These are phyloP conservation scores for Wickerhamomyces subpelliculosus DNA, from an alignment of 805 yeast species.

Conservation along the genomic window DNA sequence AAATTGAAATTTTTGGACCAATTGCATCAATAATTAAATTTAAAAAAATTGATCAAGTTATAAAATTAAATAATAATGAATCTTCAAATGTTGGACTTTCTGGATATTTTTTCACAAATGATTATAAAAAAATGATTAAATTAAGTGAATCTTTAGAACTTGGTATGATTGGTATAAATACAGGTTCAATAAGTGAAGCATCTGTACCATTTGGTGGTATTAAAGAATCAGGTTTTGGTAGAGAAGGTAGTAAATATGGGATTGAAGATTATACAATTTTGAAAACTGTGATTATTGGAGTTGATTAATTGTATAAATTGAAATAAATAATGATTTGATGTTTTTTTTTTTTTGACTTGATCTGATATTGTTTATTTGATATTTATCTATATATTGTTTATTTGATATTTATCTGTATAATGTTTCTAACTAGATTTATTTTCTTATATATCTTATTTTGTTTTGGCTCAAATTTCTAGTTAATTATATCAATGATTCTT, in stretches of 20 bases:
- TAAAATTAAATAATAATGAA: conserved; percentile 57
- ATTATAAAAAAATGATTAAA: conserved; percentile 46
- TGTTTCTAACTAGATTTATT: too few relatives aligned
- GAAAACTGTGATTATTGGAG: conserved; percentile 55
- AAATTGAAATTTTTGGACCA: conserved; percentile 83
- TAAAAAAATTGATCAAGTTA: conserved; percentile 54
- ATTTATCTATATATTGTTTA: too few relatives aligned
- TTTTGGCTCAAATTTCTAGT: too few relatives aligned
- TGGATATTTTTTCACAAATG: conserved; percentile 61
- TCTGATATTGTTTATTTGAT: too few relatives aligned
- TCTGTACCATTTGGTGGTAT: conserved; percentile 75
- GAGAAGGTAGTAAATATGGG: conserved; percentile 75
- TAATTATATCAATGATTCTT: too few relatives aligned
- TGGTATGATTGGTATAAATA: conserved; percentile 81
- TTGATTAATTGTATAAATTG: too few relatives aligned
- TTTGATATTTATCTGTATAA: too few relatives aligned
- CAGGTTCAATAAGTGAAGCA: conserved; percentile 55
- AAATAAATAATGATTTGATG: too few relatives aligned
- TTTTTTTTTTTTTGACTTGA: too few relatives aligned
- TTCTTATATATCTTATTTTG: too few relatives aligned
- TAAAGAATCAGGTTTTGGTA: conserved; percentile 72
- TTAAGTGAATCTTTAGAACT: conserved; percentile 63
- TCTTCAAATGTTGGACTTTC: conserved; percentile 73
- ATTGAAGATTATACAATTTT: conserved; percentile 63
- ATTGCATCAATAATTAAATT: conserved; percentile 66